These are phyloP conservation scores for Rubia peregrina DNA, from an alignment of 305 asterid species.

Conservation along the genomic window DNA sequence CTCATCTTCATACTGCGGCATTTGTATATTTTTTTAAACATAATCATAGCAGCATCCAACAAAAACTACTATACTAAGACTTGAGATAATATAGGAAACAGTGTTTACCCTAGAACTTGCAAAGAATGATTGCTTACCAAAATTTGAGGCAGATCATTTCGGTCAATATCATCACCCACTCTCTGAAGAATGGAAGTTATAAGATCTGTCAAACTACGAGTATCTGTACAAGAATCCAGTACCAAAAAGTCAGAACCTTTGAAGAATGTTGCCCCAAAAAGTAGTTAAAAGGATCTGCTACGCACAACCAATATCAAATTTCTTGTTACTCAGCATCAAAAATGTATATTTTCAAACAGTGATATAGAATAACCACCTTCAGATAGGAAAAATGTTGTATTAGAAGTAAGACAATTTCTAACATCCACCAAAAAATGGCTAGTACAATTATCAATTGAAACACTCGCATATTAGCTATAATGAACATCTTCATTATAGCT, in stretches of 20 bases:
- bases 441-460: neutral
- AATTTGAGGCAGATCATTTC: conserved; percentile 79
- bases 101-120: neutral
- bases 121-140: conserved; percentile 40
- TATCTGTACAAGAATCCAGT: conserved; percentile 39
- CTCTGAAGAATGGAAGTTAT: conserved; percentile 80
- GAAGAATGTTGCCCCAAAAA: neutral
- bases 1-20: conserved; percentile 82
- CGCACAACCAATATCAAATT: neutral
- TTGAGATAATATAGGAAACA: neutral
- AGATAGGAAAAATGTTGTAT: neutral
- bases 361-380: neutral
- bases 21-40: neutral
- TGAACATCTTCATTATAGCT: neutral
- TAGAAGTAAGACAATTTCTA: neutral
- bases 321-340: neutral
- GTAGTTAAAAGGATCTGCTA: neutral
- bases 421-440: neutral
- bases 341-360: neutral
- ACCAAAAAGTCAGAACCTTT: conserved; percentile 11
- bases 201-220: conserved; percentile 59
- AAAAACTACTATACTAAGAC: neutral
- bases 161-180: conserved; percentile 87
- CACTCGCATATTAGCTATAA: neutral
- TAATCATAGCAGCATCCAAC: neutral